phyloP scores from a whole-genome alignment of 2,329 filamentous ascomycete species.

The Lithohypha guttulata region DNA sequence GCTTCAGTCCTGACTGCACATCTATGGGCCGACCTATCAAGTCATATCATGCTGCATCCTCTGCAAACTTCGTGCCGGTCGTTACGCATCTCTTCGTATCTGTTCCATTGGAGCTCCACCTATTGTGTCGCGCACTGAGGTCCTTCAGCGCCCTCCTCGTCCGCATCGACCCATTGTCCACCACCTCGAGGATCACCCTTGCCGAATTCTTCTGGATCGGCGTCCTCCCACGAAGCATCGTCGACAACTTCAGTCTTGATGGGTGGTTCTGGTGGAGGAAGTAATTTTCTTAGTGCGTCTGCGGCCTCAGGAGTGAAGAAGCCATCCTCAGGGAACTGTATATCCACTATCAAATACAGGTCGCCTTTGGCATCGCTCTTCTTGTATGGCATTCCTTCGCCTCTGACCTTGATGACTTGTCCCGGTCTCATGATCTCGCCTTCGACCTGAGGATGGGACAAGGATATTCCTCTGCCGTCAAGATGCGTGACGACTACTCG shows the following conservation, averaged over 20 bases:
- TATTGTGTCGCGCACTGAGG: constrained; percentile 42
- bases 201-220: constrained; percentile 62
- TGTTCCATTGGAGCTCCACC: too few species aligned
- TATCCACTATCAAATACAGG: constrained; percentile 72
- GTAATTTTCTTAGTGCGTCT: constrained; percentile 61
- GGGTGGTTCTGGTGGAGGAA: constrained; percentile 54
- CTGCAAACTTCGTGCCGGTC: too few species aligned
- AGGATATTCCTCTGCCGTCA: constrained; percentile 78
- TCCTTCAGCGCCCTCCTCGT: constrained; percentile 35
- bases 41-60: too few species aligned
- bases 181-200: constrained; percentile 33
- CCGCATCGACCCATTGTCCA: constrained; percentile 40
- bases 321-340: constrained; percentile 78
- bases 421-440: constrained; percentile 74
- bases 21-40: too few species aligned
- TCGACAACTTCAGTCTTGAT: constrained; percentile 68
- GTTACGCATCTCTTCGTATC: too few species aligned
- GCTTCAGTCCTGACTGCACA: too few species aligned
- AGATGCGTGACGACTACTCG: constrained; percentile 84
- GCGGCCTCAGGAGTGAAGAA: constrained; percentile 62
- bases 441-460: constrained; percentile 62
- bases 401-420: constrained; percentile 72
- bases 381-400: constrained; percentile 93
- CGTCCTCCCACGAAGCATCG: constrained; percentile 78
- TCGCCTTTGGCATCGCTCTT: constrained; percentile 74